Evolutionary conservation across 2,329 filamentous ascomycete genomes (phyloP).

Genomic region (Fusarium concolor): DNA sequence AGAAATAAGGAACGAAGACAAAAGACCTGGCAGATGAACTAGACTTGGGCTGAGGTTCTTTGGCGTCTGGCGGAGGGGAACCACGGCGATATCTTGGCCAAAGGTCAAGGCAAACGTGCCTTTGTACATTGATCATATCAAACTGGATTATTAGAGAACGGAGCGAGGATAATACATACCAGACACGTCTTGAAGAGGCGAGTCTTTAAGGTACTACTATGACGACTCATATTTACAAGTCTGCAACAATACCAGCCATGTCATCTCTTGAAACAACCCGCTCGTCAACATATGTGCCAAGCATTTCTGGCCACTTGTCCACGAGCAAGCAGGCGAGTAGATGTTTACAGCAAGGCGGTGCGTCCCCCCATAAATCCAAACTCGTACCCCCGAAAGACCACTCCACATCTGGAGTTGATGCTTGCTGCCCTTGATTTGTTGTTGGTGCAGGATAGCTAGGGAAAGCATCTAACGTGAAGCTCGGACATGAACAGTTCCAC

Average conservation of each 20-base stretch:
- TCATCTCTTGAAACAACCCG: constrained; percentile 70
- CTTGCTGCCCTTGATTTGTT: constrained; percentile 1
- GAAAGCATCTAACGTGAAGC: constrained; percentile 81
- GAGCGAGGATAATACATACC: constrained; percentile 41
- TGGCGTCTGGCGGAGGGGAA: constrained; percentile 42
- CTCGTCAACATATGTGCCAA: constrained; percentile 68
- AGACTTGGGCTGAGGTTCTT: constrained; percentile 36
- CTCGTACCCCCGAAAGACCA: constrained; percentile 65
- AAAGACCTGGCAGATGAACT: constrained; percentile 28
- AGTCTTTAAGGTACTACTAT: constrained; percentile 8
- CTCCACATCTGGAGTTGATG: constrained; percentile 1
- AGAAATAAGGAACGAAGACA: constrained; percentile 47
- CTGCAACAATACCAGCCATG: constrained; percentile 75
- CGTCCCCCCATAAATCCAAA: constrained; percentile 51
- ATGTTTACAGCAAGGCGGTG: constrained; percentile 84
- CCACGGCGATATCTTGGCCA: constrained; percentile 33
- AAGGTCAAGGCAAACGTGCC: constrained; percentile 38
- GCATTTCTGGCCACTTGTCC: constrained; percentile 69
- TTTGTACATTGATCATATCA: constrained; percentile 49
- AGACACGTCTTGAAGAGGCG: constrained; percentile 16
- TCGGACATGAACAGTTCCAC: constrained; percentile 93
- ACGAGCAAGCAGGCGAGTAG: constrained; percentile 84
- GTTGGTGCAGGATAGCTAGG: constrained; percentile 39
- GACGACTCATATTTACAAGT: constrained; percentile 46
- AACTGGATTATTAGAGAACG: constrained; percentile 44